A percentile compares a stretch with the other conserved stretches of the same genome.
phyloP scores from a whole-genome alignment of 2,329 filamentous ascomycete species.

The Nannizziopsis barbatae region DNA sequence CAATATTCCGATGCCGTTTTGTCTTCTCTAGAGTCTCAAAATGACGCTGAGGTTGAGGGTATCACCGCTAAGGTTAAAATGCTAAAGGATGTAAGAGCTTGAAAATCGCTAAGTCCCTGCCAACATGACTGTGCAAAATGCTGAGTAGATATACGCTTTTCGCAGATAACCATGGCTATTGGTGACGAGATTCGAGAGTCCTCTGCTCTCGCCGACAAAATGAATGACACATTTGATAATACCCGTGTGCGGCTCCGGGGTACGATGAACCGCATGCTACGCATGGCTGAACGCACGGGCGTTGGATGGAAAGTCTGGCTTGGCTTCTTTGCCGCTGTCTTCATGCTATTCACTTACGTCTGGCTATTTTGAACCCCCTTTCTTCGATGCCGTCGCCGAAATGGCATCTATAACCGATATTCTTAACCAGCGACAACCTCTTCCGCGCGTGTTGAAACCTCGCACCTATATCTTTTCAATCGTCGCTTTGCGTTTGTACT shows the following conservation, averaged over 20 bases:
- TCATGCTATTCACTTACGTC: conserved; percentile 78
- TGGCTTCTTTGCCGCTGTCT: conserved; percentile 72
- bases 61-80: conserved; percentile 81
- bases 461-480: no score
- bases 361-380: conserved; percentile 63
- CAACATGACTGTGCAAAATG: not conserved
- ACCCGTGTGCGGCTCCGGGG: conserved; percentile 69
- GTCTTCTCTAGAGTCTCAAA: conserved; percentile 89
- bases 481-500: no score
- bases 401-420: not conserved
- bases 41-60: conserved; percentile 80
- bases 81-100: conserved; percentile 65
- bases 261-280: conserved; percentile 93
- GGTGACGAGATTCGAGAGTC: conserved; percentile 91
- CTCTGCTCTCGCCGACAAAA: conserved; percentile 77
- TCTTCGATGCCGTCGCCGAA: not conserved
- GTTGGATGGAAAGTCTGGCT: conserved; percentile 94
- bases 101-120: not conserved
- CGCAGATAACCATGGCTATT: conserved; percentile 77
- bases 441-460: not conserved
- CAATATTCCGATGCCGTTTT: conserved; percentile 89
- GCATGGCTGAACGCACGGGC: conserved; percentile 92
- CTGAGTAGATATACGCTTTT: no score
- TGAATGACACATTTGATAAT: conserved; percentile 88
- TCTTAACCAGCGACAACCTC: not conserved